Conservation (phyloP, 441 rosid genomes). For the Erodium texanum region DNA sequence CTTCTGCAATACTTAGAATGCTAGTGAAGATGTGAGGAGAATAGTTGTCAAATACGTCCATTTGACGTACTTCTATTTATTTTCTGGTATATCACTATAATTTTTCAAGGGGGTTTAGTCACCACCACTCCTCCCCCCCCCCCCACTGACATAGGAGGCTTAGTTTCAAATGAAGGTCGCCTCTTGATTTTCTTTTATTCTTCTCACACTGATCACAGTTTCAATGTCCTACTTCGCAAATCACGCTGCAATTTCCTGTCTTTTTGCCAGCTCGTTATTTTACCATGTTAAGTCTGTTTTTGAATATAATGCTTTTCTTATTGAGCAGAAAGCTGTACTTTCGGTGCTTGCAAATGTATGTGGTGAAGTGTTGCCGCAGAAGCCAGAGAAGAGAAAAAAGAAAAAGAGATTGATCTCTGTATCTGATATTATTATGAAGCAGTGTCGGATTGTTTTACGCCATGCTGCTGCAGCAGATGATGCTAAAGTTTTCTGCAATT, state of each 20-base stretch:
- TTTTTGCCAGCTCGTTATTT: constrained; percentile 9
- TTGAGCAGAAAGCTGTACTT: constrained; percentile 96
- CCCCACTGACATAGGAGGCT: no score
- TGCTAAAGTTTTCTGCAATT: constrained; percentile 76
- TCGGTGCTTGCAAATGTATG: constrained; percentile 69
- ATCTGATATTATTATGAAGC: constrained; percentile 80
- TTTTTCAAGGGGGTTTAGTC: no score
- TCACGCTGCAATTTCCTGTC: constrained; percentile 9
- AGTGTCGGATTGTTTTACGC: constrained; percentile 80
- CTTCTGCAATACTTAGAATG: not conserved
- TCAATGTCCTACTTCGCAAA: constrained; percentile 6
- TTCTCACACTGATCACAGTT: not conserved
- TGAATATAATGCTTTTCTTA: constrained; percentile 22
- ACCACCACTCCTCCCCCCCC: no score
- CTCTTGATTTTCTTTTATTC: constrained; percentile 1
- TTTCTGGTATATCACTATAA: not conserved
- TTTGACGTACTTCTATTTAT: not conserved
- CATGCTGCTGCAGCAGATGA: constrained; percentile 80
- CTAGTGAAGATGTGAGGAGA: not conserved
- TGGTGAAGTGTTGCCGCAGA: constrained; percentile 41
- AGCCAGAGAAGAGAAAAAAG: constrained; percentile 46
- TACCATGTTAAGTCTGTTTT: constrained; percentile 17
- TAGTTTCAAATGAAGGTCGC: not conserved
- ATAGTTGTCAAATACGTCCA: not conserved
- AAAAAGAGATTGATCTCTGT: constrained; percentile 44